Evolutionary conservation across 257 asterid genomes (phyloP).

Genomic region (Jacaranda copaia): DNA sequence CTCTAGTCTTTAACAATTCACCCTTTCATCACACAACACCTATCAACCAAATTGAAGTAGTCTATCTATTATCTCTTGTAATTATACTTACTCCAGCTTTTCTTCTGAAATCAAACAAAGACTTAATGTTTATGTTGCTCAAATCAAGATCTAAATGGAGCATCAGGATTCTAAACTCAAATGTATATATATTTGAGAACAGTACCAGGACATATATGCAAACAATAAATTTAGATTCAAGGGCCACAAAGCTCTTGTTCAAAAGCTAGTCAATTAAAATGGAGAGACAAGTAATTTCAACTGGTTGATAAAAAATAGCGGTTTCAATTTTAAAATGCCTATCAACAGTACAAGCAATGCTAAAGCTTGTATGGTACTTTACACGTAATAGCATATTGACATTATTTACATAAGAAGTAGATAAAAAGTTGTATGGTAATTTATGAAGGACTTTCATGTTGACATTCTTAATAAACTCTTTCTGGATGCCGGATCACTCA

Average conservation of each 20-base stretch:
- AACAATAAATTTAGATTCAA: not conserved
- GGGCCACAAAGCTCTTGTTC: not conserved
- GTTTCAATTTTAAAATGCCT: not conserved
- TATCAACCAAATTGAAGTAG: no score
- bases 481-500: no score
- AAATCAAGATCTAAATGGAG: not conserved
- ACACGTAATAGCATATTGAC: not conserved
- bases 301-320: not conserved
- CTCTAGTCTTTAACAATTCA: no score
- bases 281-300: not conserved
- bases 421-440: constrained; percentile 1
- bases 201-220: not conserved
- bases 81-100: no score
- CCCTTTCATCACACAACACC: no score
- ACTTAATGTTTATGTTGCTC: not conserved
- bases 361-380: not conserved
- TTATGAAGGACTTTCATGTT: not conserved
- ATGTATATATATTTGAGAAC: not conserved
- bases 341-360: not conserved
- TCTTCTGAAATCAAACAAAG: not conserved
- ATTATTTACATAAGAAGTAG: not conserved
- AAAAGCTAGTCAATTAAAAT: not conserved
- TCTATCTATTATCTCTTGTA: no score
- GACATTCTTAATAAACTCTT: no score
- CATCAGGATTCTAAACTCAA: not conserved